phyloP scores from a whole-genome alignment of 139 green algal genomes.

The Chlorella sorokiniana region DNA sequence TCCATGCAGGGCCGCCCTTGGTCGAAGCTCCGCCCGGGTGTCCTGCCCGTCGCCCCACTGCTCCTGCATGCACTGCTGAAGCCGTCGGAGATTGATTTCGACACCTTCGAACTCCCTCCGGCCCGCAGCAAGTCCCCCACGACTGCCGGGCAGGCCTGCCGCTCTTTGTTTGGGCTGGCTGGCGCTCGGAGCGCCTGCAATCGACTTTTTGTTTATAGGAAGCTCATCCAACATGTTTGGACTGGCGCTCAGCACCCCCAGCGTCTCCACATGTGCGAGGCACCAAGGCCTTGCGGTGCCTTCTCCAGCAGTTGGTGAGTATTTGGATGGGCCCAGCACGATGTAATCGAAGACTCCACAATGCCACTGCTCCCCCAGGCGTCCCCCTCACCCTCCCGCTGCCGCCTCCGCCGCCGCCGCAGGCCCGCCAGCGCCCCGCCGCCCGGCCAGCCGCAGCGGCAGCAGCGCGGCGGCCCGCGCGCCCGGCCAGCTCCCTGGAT shows the following conservation, averaged over 20 bases:
- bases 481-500: neutral
- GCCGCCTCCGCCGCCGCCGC: too few species aligned
- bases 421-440: neutral
- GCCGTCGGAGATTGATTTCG: too few species aligned
- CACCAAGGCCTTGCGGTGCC: neutral
- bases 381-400: neutral
- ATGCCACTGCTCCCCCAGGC: neutral
- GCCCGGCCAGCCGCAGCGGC: neutral
- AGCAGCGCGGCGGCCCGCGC: neutral
- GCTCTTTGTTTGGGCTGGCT: too few species aligned
- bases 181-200: neutral
- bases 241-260: too few species aligned
- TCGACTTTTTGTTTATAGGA: neutral
- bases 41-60: neutral
- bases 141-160: neutral
- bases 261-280: neutral
- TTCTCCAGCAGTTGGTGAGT: neutral
- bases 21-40: neutral
- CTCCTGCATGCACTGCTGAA: conserved; percentile 6
- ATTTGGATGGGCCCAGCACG: neutral
- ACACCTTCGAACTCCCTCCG: neutral
- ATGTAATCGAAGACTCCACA: neutral
- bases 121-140: neutral
- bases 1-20: neutral
- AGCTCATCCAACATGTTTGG: neutral